Base-by-base conservation (phyloP, 2,329 filamentous ascomycete species). In the Didymella pinodella region DNA sequence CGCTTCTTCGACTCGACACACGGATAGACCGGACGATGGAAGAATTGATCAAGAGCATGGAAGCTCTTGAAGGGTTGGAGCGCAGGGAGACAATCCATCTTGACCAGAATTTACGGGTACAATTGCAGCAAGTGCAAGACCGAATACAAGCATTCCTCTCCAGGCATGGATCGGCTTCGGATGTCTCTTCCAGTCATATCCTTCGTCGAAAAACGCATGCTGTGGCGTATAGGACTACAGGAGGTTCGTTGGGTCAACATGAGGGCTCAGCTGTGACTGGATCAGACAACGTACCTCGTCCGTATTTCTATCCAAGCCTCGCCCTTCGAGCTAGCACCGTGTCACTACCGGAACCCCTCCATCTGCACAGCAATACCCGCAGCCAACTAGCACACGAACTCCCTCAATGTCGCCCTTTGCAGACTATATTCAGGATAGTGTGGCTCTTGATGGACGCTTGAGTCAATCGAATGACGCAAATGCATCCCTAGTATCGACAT, bases 111-210 rank as follows among this genome's bases (percentile, higher is more conserved):
- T 12, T 20, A 7, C 45, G 46, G 8, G 14, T 50, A 12, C 46
- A 40, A 14, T 38, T 50, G n/a, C 53, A 22, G 11, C 53, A 56
- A 40, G 40, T 31, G 2, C 28, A 56, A 49, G 53, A 7, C 18
- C 40, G 53, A 8, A 43, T 55, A 49, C 53, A 14, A 18, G 16
- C 53, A 16, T 49, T 49, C 16, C 22, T 55, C 2, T 20, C 36
- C 4, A 44, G 53, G n/a, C 40, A 26, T 22, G 5, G 14, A 7
- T 18, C n/a, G 14, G n/a, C 34, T 8, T 18, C n/a, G 3, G 34
- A 54, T 4, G 8, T 11, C 8, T 26, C 31, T 38, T 12, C 14
- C 2, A 12, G 11, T 31, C 6, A 28, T 20, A 12, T 10, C 32
- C n/a, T 14, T 41, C 41, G 18, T 48, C 31, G 20, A 10, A 20